These are phyloP conservation scores for Chaetomiaceae sp. DNA, from an alignment of 2,329 filamentous ascomycete genomes.

Conservation along the genomic window DNA sequence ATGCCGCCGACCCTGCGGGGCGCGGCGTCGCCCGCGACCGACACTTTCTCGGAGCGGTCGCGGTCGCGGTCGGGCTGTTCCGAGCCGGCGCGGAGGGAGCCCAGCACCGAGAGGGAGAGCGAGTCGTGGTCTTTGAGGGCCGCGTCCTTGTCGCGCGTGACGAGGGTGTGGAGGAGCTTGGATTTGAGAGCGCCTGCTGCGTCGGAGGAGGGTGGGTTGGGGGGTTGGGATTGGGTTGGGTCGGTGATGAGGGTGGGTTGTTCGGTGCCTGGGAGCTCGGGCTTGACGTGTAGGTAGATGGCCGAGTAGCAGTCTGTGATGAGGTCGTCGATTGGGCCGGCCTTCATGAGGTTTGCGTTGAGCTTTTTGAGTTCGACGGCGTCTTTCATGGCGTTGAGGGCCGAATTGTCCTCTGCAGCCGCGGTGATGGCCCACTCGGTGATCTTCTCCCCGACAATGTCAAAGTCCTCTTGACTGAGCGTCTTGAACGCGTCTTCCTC, in stretches of 20 bases:
- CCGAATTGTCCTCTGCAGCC: conserved; percentile 36
- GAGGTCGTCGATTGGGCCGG: conserved; percentile 82
- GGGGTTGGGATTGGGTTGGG: neutral
- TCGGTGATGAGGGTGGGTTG: conserved; percentile 37
- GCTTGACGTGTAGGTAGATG: conserved; percentile 64
- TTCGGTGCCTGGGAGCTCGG: conserved; percentile 49
- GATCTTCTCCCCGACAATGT: conserved; percentile 51
- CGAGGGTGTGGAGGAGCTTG: conserved; percentile 22
- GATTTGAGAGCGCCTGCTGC: conserved; percentile 28
- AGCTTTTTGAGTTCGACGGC: conserved; percentile 60
- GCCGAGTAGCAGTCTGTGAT: conserved; percentile 83
- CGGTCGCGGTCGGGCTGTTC: conserved; percentile 29
- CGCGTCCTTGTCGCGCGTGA: conserved; percentile 21
- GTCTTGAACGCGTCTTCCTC: conserved; percentile 53
- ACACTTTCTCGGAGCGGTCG: conserved; percentile 33
- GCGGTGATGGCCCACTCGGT: conserved; percentile 48
- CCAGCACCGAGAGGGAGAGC: conserved; percentile 11
- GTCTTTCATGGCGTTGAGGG: conserved; percentile 53
- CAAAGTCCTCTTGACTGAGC: conserved; percentile 51
- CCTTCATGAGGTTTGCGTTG: conserved; percentile 84
- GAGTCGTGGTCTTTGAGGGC: neutral
- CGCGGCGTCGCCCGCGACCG: conserved; percentile 33
- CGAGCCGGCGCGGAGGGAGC: conserved; percentile 24
- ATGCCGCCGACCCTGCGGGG: conserved; percentile 37
- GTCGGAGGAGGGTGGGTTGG: neutral